Evolutionary conservation across 257 asterid genomes (phyloP).

Genomic region (Salvia hispanica): DNA sequence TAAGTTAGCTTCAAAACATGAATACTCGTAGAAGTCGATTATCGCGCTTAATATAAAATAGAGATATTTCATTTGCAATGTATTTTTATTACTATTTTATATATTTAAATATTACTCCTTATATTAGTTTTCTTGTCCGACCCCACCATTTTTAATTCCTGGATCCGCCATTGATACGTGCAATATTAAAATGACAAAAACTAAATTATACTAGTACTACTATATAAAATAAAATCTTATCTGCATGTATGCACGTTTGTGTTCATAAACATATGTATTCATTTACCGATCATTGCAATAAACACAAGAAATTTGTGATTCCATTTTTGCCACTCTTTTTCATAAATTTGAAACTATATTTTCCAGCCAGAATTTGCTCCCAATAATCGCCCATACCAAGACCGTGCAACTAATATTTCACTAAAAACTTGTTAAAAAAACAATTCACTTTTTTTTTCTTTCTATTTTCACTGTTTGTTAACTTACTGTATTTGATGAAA

Average conservation of each 20-base stretch:
- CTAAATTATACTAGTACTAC: not conserved
- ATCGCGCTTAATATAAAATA: no score
- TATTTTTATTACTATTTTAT: no score
- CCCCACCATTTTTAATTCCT: no score
- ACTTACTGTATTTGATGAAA: not conserved
- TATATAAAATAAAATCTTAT: no score
- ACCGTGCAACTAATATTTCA: slow-evolving; percentile 15
- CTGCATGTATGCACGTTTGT: not conserved
- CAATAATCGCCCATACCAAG: slow-evolving; percentile 31
- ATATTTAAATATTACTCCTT: no score
- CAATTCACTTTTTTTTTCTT: not conserved
- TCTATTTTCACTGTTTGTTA: not conserved
- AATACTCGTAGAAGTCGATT: no score
- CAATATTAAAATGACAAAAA: not conserved
- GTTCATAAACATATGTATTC: not conserved
- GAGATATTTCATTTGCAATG: no score
- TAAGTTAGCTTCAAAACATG: no score
- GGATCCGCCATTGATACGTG: no score
- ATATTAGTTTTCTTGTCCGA: no score
- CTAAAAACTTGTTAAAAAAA: not conserved
- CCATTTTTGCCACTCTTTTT: not conserved
- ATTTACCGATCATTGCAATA: not conserved
- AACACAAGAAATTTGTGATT: slow-evolving; percentile 18
- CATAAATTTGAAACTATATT: not conserved
- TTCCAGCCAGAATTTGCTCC: slow-evolving; percentile 14